Conservation (phyloP, 805 yeast species). For the Starmerella sp. region DNA sequence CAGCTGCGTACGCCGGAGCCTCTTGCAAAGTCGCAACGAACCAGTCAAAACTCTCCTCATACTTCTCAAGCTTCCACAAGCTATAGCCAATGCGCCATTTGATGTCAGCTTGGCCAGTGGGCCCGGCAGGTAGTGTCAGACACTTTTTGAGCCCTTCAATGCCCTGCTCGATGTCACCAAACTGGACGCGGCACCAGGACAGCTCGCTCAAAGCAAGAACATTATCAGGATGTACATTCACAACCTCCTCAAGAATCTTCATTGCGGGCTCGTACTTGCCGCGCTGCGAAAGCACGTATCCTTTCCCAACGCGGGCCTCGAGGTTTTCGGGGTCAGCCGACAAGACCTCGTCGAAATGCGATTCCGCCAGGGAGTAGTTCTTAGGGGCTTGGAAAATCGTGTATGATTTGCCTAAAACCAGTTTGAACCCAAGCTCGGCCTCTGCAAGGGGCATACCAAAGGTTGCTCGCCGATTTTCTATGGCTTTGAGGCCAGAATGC, state of each 20-base stretch:
- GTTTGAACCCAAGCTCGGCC: slow-evolving; percentile 48
- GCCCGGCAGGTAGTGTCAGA: slow-evolving; percentile 38
- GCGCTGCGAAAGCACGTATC: slow-evolving; percentile 60
- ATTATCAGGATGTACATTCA: slow-evolving; percentile 40
- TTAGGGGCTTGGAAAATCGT: slow-evolving; percentile 86
- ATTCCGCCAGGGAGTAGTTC: slow-evolving; percentile 63
- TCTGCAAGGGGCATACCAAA: slow-evolving; percentile 40
- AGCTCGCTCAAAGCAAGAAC: slow-evolving; percentile 53
- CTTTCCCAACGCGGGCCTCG: slow-evolving; percentile 70
- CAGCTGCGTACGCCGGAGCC: slow-evolving; percentile 56
- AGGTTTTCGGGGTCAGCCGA: slow-evolving; percentile 36
- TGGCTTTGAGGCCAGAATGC: slow-evolving; percentile 47
- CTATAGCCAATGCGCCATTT: slow-evolving; percentile 70
- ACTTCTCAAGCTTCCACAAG: slow-evolving; percentile 29
- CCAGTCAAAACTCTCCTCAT: slow-evolving; percentile 44
- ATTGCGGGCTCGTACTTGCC: slow-evolving; percentile 47
- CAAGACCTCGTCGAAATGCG: slow-evolving; percentile 55
- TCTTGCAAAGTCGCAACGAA: slow-evolving; percentile 50
- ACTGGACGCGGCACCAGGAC: slow-evolving; percentile 64
- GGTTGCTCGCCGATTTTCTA: slow-evolving; percentile 31
- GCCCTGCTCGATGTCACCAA: slow-evolving; percentile 43
- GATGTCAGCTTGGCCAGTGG: slow-evolving; percentile 35
- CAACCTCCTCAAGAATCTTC: slow-evolving; percentile 41
- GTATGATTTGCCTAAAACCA: slow-evolving; percentile 62
- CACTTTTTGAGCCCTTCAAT: slow-evolving; percentile 32